Conservation (phyloP, 768 basidiomycete species). For the Hygrophoropsis aurantiaca region DNA sequence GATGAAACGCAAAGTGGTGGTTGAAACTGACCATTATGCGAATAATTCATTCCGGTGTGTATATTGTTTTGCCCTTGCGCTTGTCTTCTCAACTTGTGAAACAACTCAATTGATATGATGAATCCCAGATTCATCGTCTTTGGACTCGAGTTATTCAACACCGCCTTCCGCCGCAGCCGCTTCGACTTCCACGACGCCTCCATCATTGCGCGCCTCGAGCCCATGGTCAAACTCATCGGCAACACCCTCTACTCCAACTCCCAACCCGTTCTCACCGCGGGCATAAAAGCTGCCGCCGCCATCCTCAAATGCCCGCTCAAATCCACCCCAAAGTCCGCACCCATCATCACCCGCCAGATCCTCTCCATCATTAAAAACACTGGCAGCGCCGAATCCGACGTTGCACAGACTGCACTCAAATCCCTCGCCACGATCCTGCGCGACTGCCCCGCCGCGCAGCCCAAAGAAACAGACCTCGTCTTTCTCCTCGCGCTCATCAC, state of each 20-base stretch:
- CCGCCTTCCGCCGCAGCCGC: slow-evolving; percentile 79
- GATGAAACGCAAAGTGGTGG: slow-evolving; percentile 61
- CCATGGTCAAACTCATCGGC: slow-evolving; percentile 84
- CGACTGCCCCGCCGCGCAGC: slow-evolving; percentile 75
- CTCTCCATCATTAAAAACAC: slow-evolving; percentile 78
- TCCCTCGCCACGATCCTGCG: slow-evolving; percentile 86
- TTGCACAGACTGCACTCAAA: slow-evolving; percentile 85
- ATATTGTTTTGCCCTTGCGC: neutral
- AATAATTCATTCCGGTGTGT: slow-evolving; percentile 86
- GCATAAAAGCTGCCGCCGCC: slow-evolving; percentile 76
- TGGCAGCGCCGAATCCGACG: slow-evolving; percentile 87
- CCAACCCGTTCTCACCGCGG: slow-evolving; percentile 69
- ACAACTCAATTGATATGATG: slow-evolving; percentile 7
- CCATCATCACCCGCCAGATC: slow-evolving; percentile 82
- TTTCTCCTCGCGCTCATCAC: slow-evolving; percentile 82
- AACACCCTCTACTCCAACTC: slow-evolving; percentile 88
- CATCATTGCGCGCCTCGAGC: slow-evolving; percentile 80
- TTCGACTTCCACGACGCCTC: slow-evolving; percentile 80
- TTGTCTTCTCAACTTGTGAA: neutral
- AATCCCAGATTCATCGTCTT: slow-evolving; percentile 81
- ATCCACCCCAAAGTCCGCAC: slow-evolving; percentile 69
- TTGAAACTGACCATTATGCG: slow-evolving; percentile 67
- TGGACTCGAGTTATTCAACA: slow-evolving; percentile 88
- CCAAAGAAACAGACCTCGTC: slow-evolving; percentile 87
- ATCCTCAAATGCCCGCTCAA: slow-evolving; percentile 85